Evolutionary conservation across 805 yeast genomes (phyloP), one percentile per base, ranked within the genome.

Genomic region (Lipomyces yamanashiensis): DNA sequence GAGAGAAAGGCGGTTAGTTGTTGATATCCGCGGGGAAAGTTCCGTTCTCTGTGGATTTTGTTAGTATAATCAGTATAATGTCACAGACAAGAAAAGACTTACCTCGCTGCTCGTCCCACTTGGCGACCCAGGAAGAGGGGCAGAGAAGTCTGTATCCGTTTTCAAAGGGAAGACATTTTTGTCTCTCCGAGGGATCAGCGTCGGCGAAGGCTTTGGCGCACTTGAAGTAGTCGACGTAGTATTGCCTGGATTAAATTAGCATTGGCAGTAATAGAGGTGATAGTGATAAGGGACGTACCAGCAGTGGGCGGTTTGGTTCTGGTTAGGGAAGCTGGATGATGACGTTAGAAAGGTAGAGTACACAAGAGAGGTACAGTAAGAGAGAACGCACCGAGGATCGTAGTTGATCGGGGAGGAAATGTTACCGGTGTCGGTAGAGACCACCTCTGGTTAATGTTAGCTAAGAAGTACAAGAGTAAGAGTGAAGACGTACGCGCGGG

Each of bases 271-370:
- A 36, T 17, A n/a, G n/a, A n/a, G n/a, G n/a, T 37, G n/a, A 10
- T 33, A 21, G 34, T 9, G 28, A 28, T n/a, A 9, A 45, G 17
- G 9, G 15, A 65, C 66, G 28, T 52, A 66, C 87, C 93, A 96
- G 84, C 98, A 95, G 84, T 93, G 97, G 82, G 89, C 92, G 74
- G 98, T 90, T 82, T 93, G 99, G 87, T 93, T 93, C 80, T 87
- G 92, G 84, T 91, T 86, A 72, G 99, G 98, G 87, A 92, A 92
- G 80, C 97, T 66, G 43, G 45, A 33, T 21, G n/a, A 21, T 15
- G 45, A 44, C 7, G 19, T 34, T 12, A 12, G 7, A 15, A 5
- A 12, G 12, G 13, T 6, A 8, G 21, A 44, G 9, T 15, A 19
- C 6, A 13, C 2, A 15, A 15, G 39, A 58, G n/a, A 6, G n/a